Evolutionary conservation across 2,329 filamentous ascomycete genomes (phyloP), one percentile per base, ranked within the genome.

Genomic region (Fusarium vanettenii): DNA sequence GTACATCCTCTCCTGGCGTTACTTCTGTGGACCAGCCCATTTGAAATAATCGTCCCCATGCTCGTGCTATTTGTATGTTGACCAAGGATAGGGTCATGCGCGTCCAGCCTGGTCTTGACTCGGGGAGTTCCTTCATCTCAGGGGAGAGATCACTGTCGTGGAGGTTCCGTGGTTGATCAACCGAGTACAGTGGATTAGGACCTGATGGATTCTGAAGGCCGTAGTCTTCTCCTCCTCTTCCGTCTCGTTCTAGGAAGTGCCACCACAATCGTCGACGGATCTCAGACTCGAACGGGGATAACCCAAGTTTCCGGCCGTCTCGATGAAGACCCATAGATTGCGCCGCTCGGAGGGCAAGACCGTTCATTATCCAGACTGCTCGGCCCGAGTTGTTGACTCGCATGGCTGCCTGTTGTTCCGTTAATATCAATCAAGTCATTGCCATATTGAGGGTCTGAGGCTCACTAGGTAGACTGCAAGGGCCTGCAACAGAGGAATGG

Each of bases 201-300:
- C 59, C 27, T 0, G 60, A 57, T 20, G 77, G 69, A 9, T 71
- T 76, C 7, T 76, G 73, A 3, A 84, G 74, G 0, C 90, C 90
- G 70, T 91, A 88, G 66, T 91, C 89, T 72, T 92, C 90, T 3
- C 87, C 87, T 1, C 87, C 86, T 57, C 79, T 67, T 16, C 85
- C 84, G 66, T 91, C 89, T 1, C 88, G 82, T 1, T 86, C 85
- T 45, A 87, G 86, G 0, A 91, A 72, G 5, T 80, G 75, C 84
- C 88, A 91, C 87, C 89, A 92, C 0, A 91, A 75, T 2, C 90
- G 83, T 3, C 90, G 84, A 8, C 89, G 83, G 69, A 91, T 85
- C 73, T 91, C 89, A 1, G 86, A 84, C 60, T 91, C 89, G 55
- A 89, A 90, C 0, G 87, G 85, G 0, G 86, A 82, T 0, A 91